Conservation (phyloP, 2,329 filamentous ascomycete species). For the Grosmannia clavigera region DNA sequence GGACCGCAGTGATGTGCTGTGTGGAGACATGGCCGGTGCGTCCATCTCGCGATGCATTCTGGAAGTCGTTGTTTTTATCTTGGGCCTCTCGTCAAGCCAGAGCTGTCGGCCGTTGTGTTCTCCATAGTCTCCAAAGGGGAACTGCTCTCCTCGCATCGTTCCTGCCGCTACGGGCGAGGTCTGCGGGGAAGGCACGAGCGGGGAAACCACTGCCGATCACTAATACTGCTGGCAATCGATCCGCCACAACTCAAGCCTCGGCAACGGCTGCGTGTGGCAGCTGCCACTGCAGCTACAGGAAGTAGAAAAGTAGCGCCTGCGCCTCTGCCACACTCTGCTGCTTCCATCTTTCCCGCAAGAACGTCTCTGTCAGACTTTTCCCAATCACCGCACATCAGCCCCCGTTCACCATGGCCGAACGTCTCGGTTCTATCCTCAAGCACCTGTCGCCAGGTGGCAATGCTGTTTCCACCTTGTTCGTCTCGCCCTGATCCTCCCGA, state of each 20-base stretch:
- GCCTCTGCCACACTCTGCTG: not conserved
- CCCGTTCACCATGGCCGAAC: constrained; percentile 45
- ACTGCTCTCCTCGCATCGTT: not conserved
- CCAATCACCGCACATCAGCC: not conserved
- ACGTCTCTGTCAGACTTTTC: not conserved
- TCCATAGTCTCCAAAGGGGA: no score
- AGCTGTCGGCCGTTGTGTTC: no score
- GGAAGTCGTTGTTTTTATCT: no score
- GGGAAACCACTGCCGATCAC: not conserved
- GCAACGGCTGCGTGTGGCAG: not conserved
- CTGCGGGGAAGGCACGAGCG: not conserved
- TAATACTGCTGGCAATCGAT: not conserved
- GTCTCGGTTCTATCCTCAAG: constrained; percentile 76
- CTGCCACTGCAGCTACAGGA: not conserved
- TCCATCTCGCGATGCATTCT: no score
- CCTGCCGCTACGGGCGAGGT: not conserved
- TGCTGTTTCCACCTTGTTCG: constrained; percentile 67
- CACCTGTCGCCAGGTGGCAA: constrained; percentile 62
- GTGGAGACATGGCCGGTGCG: no score
- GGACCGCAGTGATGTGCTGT: no score
- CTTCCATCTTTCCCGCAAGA: not conserved
- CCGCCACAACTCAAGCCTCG: not conserved
- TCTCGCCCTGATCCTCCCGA: constrained; percentile 2
- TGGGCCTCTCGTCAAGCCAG: no score
- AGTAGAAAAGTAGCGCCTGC: not conserved